Conservation (phyloP, 805 yeast species). For the Wickerhamomyces ciferrii region DNA sequence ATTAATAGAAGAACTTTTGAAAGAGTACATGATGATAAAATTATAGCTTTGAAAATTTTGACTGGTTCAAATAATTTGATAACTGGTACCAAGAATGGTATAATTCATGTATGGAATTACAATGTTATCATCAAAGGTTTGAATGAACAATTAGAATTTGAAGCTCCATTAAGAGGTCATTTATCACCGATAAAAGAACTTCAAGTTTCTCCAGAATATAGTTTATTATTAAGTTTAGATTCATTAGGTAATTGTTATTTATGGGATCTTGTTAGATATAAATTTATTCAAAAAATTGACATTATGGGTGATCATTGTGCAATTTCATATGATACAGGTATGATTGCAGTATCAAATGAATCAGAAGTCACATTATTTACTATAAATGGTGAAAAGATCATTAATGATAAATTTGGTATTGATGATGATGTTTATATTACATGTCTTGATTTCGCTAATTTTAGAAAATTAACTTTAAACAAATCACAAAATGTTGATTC, state of each 20-base stretch:
- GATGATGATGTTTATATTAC: slow-evolving; percentile 15
- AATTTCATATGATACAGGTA: slow-evolving; percentile 52
- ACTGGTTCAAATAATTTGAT: slow-evolving; percentile 20
- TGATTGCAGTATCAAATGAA: slow-evolving; percentile 33
- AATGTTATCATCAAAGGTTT: slow-evolving; percentile 10
- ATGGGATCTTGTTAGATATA: slow-evolving; percentile 60
- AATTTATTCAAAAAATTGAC: slow-evolving; percentile 37
- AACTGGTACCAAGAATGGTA: slow-evolving; percentile 48
- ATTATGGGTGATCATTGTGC: slow-evolving; percentile 27
- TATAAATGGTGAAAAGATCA: slow-evolving; percentile 46
- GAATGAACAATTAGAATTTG: slow-evolving; percentile 30
- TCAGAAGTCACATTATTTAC: slow-evolving; percentile 34
- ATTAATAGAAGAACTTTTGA: slow-evolving; percentile 23
- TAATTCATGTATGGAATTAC: slow-evolving; percentile 51
- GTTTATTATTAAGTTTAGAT: slow-evolving; percentile 51
- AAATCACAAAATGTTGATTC: slow-evolving; percentile 21
- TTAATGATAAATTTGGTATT: slow-evolving; percentile 15
- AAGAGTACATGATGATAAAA: slow-evolving; percentile 24
- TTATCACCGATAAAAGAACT: slow-evolving; percentile 39
- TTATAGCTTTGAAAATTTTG: slow-evolving; percentile 22
- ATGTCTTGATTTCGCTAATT: slow-evolving; percentile 23
- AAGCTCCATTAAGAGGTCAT: slow-evolving; percentile 55
- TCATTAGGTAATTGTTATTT: slow-evolving; percentile 45
- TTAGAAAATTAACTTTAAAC: slow-evolving; percentile 19
- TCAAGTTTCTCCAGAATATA: slow-evolving; percentile 44